A percentile compares a stretch with the other conserved stretches of the same genome.
phyloP scores from a whole-genome alignment of 179 eudicot genomes.

The Nepenthes alata region DNA sequence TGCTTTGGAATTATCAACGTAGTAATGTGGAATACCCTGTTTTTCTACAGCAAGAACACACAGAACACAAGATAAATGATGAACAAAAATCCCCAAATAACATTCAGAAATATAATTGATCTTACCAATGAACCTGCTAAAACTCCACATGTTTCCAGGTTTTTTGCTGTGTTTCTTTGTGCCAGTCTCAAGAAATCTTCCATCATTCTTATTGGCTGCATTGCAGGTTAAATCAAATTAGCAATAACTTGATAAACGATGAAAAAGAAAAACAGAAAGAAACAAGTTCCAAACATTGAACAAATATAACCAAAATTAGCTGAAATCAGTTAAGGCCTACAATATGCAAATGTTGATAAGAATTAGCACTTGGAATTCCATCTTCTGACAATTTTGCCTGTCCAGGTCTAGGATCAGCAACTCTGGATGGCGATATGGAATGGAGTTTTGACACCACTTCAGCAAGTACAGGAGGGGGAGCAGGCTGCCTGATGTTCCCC shows the following conservation, averaged over 20 bases:
- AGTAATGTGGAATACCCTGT: slow-evolving; percentile 81
- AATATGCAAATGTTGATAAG: slow-evolving; percentile 83
- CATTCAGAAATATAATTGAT: slow-evolving; percentile 2
- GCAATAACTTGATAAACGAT: slow-evolving; percentile 9
- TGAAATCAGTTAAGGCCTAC: slow-evolving; percentile 26
- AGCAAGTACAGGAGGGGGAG: slow-evolving; percentile 96
- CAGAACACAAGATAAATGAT: not conserved
- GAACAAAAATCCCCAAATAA: not conserved
- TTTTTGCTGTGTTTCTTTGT: slow-evolving; percentile 61
- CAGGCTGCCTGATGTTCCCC: slow-evolving; percentile 70
- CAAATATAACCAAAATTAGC: not conserved
- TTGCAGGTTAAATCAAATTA: slow-evolving; percentile 7
- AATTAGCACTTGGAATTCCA: slow-evolving; percentile 35
- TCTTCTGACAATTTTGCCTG: slow-evolving; percentile 52
- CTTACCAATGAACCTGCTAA: slow-evolving; percentile 91
- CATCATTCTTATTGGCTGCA: slow-evolving; percentile 90
- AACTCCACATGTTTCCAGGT: slow-evolving; percentile 91
- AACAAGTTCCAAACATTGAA: slow-evolving; percentile 1
- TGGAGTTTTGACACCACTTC: slow-evolving; percentile 50
- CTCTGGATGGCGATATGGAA: slow-evolving; percentile 73
- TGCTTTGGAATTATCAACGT: slow-evolving; percentile 86
- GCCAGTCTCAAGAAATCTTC: slow-evolving; percentile 87
- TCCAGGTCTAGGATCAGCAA: slow-evolving; percentile 98
- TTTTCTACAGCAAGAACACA: slow-evolving; percentile 50
- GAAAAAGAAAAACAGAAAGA: not conserved